phyloP scores from a whole-genome alignment of 139 green algal genomes.

The Nannochloris sp. region DNA sequence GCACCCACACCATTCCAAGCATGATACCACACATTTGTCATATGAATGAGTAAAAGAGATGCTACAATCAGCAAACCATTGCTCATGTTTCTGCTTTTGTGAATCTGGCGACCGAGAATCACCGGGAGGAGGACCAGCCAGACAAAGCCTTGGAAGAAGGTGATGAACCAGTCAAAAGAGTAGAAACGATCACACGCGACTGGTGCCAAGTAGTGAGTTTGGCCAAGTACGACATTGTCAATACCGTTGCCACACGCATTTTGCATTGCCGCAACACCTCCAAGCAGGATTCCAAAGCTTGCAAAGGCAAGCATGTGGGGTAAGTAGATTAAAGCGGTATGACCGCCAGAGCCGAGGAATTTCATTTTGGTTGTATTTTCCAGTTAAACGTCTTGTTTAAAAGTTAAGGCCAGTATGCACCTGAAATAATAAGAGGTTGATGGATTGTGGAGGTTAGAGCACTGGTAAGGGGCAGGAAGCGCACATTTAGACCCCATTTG shows the following conservation, averaged over 20 bases:
- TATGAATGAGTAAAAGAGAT: slow-evolving; percentile 9
- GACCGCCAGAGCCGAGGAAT: background rate
- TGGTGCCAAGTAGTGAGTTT: background rate
- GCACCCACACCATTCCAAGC: background rate
- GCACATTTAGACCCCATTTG: too few relatives aligned
- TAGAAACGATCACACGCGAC: slow-evolving; percentile 8
- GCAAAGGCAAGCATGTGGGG: background rate
- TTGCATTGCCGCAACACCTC: slow-evolving; percentile 19
- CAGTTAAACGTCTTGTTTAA: too few relatives aligned
- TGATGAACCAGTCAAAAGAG: slow-evolving; percentile 10
- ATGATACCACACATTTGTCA: slow-evolving; percentile 2
- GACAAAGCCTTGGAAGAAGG: slow-evolving; percentile 16
- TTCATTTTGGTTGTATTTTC: slow-evolving; percentile 1
- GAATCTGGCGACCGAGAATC: background rate
- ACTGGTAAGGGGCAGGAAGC: too few relatives aligned
- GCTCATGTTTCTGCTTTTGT: background rate
- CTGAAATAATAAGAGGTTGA: too few relatives aligned
- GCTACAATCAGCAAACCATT: slow-evolving; percentile 3
- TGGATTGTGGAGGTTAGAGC: too few relatives aligned
- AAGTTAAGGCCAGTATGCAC: too few relatives aligned
- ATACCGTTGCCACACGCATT: background rate
- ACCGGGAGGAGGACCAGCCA: slow-evolving; percentile 11
- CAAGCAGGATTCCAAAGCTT: slow-evolving; percentile 32
- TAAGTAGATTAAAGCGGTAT: background rate
- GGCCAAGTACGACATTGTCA: background rate